Evolutionary conservation across 2,329 filamentous ascomycete genomes (phyloP), one percentile per base, ranked within the genome.

Genomic region (Colletotrichum magnum): DNA sequence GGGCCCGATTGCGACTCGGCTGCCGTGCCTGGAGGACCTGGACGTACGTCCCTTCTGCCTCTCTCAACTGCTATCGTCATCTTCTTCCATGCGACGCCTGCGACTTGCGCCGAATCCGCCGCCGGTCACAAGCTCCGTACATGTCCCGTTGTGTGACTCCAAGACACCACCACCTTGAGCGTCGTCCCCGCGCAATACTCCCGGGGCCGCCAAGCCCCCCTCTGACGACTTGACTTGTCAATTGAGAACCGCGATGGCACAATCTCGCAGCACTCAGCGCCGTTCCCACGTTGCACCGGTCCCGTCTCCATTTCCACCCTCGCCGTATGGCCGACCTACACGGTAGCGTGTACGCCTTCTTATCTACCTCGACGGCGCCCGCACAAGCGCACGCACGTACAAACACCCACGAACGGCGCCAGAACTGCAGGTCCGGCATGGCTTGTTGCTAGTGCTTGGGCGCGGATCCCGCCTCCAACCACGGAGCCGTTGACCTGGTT

Each of bases 371-470:
- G 67, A 69, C 66, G 62, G 62, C 57, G 52, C 65, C 18, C 64
- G 16, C 45, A 50, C 26, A 48, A 21, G 21, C 16, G 36, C 57
- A 36, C 59, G n/a, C 18, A 21, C 18, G 26, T 24, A 28, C 54
- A 24, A 43, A 32, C 45, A 36, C 18, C 51, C 58, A 28, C 24
- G 36, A 39, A 68, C 21, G 54, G 26, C 51, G 63, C 63, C 64
- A 68, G 41, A 47, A 59, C 66, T 68, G 67, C 64, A 68, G 64
- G 67, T 69, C 67, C 64, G 63, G 67, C 58, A 63, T 69, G 67
- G 67, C 58, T 51, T 41, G n/a, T 58, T 36, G 28, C 58, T 51
- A 67, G 67, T 45, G 51, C 52, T 61, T 68, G 48, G 64, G 51
- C 67, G 58, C 67, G 57, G 53, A 62, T 36, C 12, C 45, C 39